phyloP scores from a whole-genome alignment of 208 protist genomes.

The Porcisia hertigi region DNA sequence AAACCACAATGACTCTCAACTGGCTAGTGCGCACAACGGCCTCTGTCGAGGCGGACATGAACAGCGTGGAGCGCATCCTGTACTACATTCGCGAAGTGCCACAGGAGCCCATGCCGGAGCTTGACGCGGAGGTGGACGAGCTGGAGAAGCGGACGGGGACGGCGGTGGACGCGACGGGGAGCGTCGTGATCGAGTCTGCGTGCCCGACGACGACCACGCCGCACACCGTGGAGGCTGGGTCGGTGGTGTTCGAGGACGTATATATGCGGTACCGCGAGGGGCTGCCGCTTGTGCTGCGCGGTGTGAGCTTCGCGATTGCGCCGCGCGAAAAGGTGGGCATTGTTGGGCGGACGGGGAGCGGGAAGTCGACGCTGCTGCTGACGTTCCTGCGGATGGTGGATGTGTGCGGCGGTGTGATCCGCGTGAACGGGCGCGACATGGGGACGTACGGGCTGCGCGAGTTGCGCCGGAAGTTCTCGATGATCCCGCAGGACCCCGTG shows the following conservation, averaged over 20 bases:
- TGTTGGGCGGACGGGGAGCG: slow-evolving; percentile 83
- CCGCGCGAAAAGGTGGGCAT: slow-evolving; percentile 82
- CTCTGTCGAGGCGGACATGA: slow-evolving; percentile 81
- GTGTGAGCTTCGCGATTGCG: slow-evolving; percentile 29
- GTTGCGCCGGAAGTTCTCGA: slow-evolving; percentile 68
- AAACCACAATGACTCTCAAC: slow-evolving; percentile 37
- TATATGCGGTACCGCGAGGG: slow-evolving; percentile 67
- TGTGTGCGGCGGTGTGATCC: slow-evolving; percentile 52
- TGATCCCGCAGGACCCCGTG: slow-evolving; percentile 87
- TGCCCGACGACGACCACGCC: slow-evolving; percentile 16
- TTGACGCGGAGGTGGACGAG: slow-evolving; percentile 16
- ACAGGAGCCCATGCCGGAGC: slow-evolving; percentile 49
- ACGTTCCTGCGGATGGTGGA: slow-evolving; percentile 77
- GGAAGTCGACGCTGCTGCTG: slow-evolving; percentile 86
- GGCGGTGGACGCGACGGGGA: slow-evolving; percentile 28
- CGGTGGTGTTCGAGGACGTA: slow-evolving; percentile 33
- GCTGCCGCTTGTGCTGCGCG: slow-evolving; percentile 66
- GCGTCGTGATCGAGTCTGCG: slow-evolving; percentile 22
- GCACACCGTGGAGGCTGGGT: slow-evolving; percentile 16
- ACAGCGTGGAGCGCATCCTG: slow-evolving; percentile 77
- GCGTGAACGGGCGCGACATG: slow-evolving; percentile 43
- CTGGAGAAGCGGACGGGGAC: slow-evolving; percentile 56
- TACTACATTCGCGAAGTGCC: slow-evolving; percentile 79
- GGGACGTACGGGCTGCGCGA: slow-evolving; percentile 39
- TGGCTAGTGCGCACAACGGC: slow-evolving; percentile 67